Base-by-base conservation (phyloP, 768 basidiomycete genomes). In the Suillus lakei region DNA sequence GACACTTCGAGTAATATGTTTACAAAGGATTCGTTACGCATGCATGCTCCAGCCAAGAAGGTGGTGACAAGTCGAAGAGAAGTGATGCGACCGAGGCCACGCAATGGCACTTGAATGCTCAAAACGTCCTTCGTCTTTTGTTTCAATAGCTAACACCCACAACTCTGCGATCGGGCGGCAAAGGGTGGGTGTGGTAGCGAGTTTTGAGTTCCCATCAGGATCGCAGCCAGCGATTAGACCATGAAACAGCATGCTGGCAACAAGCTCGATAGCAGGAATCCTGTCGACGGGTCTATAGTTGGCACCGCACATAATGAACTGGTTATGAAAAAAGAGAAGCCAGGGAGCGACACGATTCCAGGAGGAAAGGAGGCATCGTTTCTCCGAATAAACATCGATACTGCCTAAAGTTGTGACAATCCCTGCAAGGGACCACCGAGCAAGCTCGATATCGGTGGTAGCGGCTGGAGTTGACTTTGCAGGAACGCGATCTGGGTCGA, bases 381-480 rank as follows among this genome's bases (percentile, higher is more conserved):
- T 28, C 12, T 26, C 26, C 16, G 18, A 18, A 32, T 6, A 2
- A 38, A 18, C 36, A 58, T 18, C 16, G 16, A 28, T 18, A 12
- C 28, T 39, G 56, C 18, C 15, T 16, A 26, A 28, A 23, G 26
- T 39, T 39, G 15, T 8, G 21, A 28, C 26, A 5, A 58, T 58
- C 38, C 56, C 56, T 5, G 26, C 3, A 18, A 58, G 30, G 18
- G 60, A 61, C 43, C 51, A 38, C 18, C 30, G 8, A n/a, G 60
- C 60, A 36, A 61, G 32, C 53, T 59, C 51, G 4, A 61, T 61
- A 38, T 61, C 41, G 9, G 30, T 59, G n/a, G 21, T 59, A 39
- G 16, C 10, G 38, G 26, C 38, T 18, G 56, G 56, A 18, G 26
- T 39, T 28, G 56, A 58, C 18, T 58, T 18, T 39, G 38, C 34